A percentile compares a stretch with the other conserved stretches of the same genome.
phyloP scores from a whole-genome alignment of 495 filamentous ascomycete species.

The Penicillium silybi region DNA sequence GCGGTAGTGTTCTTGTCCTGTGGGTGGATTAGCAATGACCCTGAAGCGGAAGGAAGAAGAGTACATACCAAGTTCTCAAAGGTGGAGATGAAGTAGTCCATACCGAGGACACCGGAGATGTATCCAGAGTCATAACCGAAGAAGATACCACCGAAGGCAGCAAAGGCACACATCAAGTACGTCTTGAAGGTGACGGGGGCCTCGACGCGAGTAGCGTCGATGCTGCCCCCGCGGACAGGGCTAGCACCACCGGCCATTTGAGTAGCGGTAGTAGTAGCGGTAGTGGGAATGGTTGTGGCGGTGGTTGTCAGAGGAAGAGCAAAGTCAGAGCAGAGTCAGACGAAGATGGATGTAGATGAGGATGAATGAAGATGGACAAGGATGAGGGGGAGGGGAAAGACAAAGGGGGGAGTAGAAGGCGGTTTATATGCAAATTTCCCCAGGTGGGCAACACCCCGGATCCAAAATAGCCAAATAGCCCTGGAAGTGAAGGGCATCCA shows the following conservation, averaged over 20 bases:
- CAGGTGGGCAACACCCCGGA: slow-evolving; percentile 1
- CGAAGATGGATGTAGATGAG: background rate
- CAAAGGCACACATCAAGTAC: slow-evolving; percentile 58
- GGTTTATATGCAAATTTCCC: slow-evolving; percentile 13
- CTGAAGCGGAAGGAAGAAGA: background rate
- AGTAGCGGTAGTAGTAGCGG: slow-evolving; percentile 17
- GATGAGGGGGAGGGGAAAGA: slow-evolving; percentile 2
- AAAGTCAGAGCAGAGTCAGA: background rate
- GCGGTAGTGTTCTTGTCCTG: slow-evolving; percentile 25
- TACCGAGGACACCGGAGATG: slow-evolving; percentile 51
- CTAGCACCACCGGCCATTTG: slow-evolving; percentile 22
- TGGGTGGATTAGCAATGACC: background rate
- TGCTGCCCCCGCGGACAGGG: slow-evolving; percentile 20
- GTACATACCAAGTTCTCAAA: slow-evolving; percentile 37
- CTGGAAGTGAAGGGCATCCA: background rate
- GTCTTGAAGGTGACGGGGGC: slow-evolving; percentile 61
- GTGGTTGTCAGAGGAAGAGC: background rate
- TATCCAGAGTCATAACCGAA: slow-evolving; percentile 54
- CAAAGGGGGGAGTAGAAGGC: slow-evolving; percentile 1
- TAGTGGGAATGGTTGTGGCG: slow-evolving; percentile 3
- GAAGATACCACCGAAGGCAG: slow-evolving; percentile 57
- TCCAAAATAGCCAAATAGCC: slow-evolving; percentile 6
- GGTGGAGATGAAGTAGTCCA: slow-evolving; percentile 47
- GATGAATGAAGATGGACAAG: background rate
- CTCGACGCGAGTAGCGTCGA: slow-evolving; percentile 48